A percentile compares a stretch with the other conserved stretches of the same genome.
Conservation (phyloP, 1,139 yeast genomes). For the Hansenula lynferdii region DNA sequence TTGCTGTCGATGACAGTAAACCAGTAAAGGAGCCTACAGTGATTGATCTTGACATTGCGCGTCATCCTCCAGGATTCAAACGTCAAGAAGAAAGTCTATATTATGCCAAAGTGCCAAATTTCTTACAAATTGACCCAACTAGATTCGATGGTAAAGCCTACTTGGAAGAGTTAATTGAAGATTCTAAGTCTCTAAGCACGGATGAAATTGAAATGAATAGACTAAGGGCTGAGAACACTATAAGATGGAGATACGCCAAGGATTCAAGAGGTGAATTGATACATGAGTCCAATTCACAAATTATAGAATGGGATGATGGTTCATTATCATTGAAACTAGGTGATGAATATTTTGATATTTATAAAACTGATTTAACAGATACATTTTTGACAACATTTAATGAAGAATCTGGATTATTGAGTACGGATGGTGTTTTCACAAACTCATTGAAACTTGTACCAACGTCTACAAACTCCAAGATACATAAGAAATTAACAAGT, state of each 20-base stretch:
- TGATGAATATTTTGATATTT: conserved; percentile 78
- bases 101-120: conserved; percentile 73
- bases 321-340: conserved; percentile 82
- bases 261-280: conserved; percentile 58
- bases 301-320: conserved; percentile 95
- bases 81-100: conserved; percentile 40
- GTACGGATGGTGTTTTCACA: conserved; percentile 35
- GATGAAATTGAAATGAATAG: conserved; percentile 45
- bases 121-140: conserved; percentile 74
- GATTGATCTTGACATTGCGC: conserved; percentile 62
- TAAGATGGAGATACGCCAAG: conserved; percentile 87
- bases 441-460: conserved; percentile 77
- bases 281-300: conserved; percentile 86
- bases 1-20: conserved; percentile 34
- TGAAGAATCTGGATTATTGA: conserved; percentile 63
- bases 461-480: conserved; percentile 75
- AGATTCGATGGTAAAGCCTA: conserved; percentile 72
- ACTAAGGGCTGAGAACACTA: conserved; percentile 71
- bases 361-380: conserved; percentile 62
- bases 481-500: conserved; percentile 75
- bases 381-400: conserved; percentile 70
- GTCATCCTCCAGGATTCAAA: conserved; percentile 57
- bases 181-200: conserved; percentile 43
- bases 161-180: conserved; percentile 39
- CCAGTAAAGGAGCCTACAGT: conserved; percentile 39